These are phyloP conservation scores for Saccharomycopsis hybrid DNA, from an alignment of 1,139 yeast genomes.

Conservation along the genomic window DNA sequence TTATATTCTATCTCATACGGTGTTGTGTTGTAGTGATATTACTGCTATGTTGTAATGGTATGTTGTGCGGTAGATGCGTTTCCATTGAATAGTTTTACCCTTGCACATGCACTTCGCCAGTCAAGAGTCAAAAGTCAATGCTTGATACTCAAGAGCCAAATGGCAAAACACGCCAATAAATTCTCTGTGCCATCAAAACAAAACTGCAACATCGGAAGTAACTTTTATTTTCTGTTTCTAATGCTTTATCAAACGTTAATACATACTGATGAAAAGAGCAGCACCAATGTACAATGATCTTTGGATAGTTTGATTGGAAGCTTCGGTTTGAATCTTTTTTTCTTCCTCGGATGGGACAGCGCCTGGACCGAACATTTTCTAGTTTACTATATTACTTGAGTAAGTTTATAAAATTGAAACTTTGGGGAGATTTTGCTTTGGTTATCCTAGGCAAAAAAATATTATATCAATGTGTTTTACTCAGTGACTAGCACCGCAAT, in stretches of 20 bases:
- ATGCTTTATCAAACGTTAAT: not conserved
- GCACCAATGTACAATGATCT: slow-evolving; percentile 59
- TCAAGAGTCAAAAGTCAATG: too few species aligned
- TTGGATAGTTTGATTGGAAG: slow-evolving; percentile 50
- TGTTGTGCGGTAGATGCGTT: not conserved
- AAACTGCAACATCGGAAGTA: not conserved
- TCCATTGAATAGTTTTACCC: too few species aligned
- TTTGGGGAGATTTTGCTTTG: not conserved
- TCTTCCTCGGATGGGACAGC: slow-evolving; percentile 49
- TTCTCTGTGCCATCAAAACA: not conserved
- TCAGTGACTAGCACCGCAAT: too few species aligned
- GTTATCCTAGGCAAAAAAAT: not conserved
- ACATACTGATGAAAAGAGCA: slow-evolving; percentile 46
- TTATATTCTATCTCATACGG: too few species aligned
- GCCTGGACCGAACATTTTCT: slow-evolving; percentile 60
- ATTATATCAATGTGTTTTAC: not conserved
- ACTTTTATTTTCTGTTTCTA: not conserved
- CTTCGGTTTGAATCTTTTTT: slow-evolving; percentile 34
- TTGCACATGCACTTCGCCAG: too few species aligned
- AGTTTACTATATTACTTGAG: not conserved
- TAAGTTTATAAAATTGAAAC: not conserved
- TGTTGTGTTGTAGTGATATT: not conserved
- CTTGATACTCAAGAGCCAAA: too few species aligned
- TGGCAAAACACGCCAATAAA: too few species aligned
- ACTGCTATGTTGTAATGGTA: not conserved